Conservation (phyloP, 345 rosid species). For the Boechera retrofracta region DNA sequence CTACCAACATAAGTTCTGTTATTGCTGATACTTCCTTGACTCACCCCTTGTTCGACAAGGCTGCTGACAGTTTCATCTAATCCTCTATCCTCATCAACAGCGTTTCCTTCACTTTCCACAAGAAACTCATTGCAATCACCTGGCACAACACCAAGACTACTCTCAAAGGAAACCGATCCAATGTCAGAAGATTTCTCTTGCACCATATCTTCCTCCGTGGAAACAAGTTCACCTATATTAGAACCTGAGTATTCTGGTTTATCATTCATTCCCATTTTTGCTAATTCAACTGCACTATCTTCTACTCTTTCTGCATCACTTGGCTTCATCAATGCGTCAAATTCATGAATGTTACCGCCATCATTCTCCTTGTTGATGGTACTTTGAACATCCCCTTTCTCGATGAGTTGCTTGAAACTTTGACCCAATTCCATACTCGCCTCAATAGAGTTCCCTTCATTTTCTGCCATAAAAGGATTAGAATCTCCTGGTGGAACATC, state of each 20-base stretch:
- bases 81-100: slow-evolving; percentile 5
- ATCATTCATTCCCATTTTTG: slow-evolving; percentile 9
- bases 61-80: slow-evolving; percentile 34
- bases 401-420: slow-evolving; percentile 12
- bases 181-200: slow-evolving; percentile 21
- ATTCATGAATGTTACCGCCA: slow-evolving; percentile 20
- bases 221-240: slow-evolving; percentile 14
- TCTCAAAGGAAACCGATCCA: slow-evolving; percentile 30
- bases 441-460: slow-evolving; percentile 11
- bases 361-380: neutral
- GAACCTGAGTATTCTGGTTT: slow-evolving; percentile 22
- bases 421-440: slow-evolving; percentile 8
- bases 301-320: slow-evolving; percentile 32
- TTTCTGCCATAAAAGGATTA: slow-evolving; percentile 26
- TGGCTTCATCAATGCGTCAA: neutral
- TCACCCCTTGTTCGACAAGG: slow-evolving; percentile 35
- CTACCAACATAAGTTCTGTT: neutral
- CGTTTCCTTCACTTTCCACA: slow-evolving; percentile 32
- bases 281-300: slow-evolving; percentile 29
- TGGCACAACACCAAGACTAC: slow-evolving; percentile 11
- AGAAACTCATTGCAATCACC: slow-evolving; percentile 19
- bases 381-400: slow-evolving; percentile 1
- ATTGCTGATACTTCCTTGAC: slow-evolving; percentile 13
- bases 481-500: slow-evolving; percentile 21
- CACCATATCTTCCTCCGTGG: slow-evolving; percentile 15